A percentile compares a stretch with the other conserved stretches of the same genome.
These are phyloP conservation scores for Cyclostephanos tholiformis DNA, from an alignment of 108 stramenopile genomes.

Conservation along the genomic window DNA sequence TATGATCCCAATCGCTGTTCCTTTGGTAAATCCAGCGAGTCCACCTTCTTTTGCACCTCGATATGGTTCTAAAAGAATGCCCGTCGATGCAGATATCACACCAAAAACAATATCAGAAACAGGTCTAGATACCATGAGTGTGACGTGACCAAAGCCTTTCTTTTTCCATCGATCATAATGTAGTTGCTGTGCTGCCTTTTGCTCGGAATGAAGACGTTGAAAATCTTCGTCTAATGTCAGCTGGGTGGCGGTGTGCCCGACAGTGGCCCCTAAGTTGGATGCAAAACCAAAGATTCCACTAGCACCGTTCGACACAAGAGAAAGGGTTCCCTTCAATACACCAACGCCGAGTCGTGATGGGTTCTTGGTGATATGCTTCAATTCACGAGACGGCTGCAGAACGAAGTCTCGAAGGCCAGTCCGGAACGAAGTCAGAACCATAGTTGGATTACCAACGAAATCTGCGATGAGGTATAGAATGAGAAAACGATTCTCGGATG, in stretches of 20 bases:
- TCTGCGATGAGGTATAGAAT: constrained; percentile 42
- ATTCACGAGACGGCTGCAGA: constrained; percentile 82
- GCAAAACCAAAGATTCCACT: constrained; percentile 91
- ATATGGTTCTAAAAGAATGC: constrained; percentile 73
- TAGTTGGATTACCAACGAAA: constrained; percentile 94
- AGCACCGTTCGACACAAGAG: constrained; percentile 89
- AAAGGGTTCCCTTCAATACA: constrained; percentile 92
- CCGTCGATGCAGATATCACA: constrained; percentile 66
- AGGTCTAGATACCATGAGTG: constrained; percentile 66
- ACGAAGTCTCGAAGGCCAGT: constrained; percentile 94
- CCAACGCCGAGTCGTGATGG: constrained; percentile 89
- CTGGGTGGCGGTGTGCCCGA: constrained; percentile 65
- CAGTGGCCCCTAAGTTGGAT: constrained; percentile 63
- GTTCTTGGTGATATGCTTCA: constrained; percentile 84
- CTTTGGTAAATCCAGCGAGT: constrained; percentile 58
- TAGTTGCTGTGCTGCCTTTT: constrained; percentile 64
- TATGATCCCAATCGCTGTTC: constrained; percentile 64
- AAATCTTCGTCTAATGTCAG: constrained; percentile 81
- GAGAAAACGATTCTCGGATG: background rate
- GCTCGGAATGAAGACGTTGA: constrained; percentile 74
- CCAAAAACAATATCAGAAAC: constrained; percentile 78
- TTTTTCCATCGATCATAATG: constrained; percentile 69
- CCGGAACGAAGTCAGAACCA: constrained; percentile 80
- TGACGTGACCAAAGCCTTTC: constrained; percentile 58
- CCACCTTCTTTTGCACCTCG: constrained; percentile 67